These are phyloP conservation scores for Fennellomyces sp. DNA, from an alignment of 371 early-diverging fungal species.

Conservation along the genomic window DNA sequence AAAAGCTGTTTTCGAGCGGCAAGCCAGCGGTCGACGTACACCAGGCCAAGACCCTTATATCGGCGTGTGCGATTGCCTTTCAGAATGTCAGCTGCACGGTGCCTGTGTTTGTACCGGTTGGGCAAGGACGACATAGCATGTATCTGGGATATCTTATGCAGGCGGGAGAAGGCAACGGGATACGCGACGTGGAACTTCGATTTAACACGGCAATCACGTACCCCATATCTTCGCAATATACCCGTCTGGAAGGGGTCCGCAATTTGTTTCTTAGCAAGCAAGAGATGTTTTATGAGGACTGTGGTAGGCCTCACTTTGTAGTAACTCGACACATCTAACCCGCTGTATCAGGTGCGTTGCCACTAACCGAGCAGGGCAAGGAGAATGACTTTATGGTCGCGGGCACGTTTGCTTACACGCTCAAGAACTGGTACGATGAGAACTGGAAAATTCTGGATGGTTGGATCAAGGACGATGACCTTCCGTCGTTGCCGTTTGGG, in stretches of 20 bases:
- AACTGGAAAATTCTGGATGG: constrained; percentile 56
- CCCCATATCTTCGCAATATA: constrained; percentile 57
- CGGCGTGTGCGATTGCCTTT: constrained; percentile 76
- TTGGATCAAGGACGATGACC: constrained; percentile 18
- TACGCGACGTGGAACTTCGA: constrained; percentile 50
- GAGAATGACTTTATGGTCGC: constrained; percentile 34
- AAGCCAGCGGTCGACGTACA: constrained; percentile 55
- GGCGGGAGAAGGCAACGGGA: background rate
- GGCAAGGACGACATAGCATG: constrained; percentile 63
- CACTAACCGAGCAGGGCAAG: background rate
- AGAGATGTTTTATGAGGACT: constrained; percentile 34
- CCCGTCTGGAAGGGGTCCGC: constrained; percentile 61
- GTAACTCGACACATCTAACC: background rate
- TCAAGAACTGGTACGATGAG: constrained; percentile 61
- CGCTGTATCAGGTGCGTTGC: background rate
- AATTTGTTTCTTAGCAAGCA: constrained; percentile 57
- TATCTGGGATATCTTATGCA: constrained; percentile 64
- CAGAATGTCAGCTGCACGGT: constrained; percentile 72
- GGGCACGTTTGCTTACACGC: constrained; percentile 55
- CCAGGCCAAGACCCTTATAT: constrained; percentile 68
- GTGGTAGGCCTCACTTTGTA: constrained; percentile 28
- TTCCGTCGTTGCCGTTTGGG: constrained; percentile 61
- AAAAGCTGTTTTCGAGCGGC: constrained; percentile 29
- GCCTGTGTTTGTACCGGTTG: constrained; percentile 79
- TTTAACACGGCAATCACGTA: constrained; percentile 65